phyloP scores from a whole-genome alignment of 2,329 filamentous ascomycete species.

The Grosmannia clavigera region DNA sequence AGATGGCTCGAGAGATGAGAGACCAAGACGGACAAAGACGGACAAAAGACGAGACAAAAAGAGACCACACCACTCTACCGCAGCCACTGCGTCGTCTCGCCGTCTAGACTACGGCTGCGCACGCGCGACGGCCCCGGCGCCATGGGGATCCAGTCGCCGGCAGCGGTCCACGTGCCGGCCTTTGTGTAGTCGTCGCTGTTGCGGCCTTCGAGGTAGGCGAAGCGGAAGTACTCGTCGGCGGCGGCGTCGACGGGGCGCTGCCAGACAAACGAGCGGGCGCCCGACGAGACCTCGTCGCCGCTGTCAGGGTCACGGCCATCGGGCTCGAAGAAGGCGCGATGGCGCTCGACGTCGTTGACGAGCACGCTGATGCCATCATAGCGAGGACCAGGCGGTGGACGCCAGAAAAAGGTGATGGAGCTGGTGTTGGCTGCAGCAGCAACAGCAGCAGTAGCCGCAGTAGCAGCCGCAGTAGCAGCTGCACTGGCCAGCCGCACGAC shows the following conservation, averaged over 20 bases:
- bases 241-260: slow-evolving; percentile 33
- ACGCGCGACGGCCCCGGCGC: slow-evolving; percentile 43
- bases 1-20: background rate
- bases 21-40: background rate
- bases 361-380: slow-evolving; percentile 70
- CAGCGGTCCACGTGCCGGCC: slow-evolving; percentile 55
- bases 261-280: slow-evolving; percentile 41
- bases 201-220: slow-evolving; percentile 59
- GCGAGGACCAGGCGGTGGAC: slow-evolving; percentile 29
- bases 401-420: slow-evolving; percentile 52
- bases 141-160: slow-evolving; percentile 57
- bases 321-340: slow-evolving; percentile 55
- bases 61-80: background rate
- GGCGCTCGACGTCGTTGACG: slow-evolving; percentile 77
- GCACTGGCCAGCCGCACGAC: slow-evolving; percentile 26
- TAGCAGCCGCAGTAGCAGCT: slow-evolving; percentile 7
- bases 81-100: background rate
- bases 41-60: too few species aligned
- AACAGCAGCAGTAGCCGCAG: background rate
- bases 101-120: slow-evolving; percentile 16
- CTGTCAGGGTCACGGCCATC: slow-evolving; percentile 9
- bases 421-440: slow-evolving; percentile 33
- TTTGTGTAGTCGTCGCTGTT: slow-evolving; percentile 58
- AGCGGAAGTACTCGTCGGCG: slow-evolving; percentile 63
- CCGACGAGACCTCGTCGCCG: background rate